Evolutionary conservation across 2,329 filamentous ascomycete genomes (phyloP), one percentile per base, ranked within the genome.

Genomic region (Pseudogymnoascus verrucosus): DNA sequence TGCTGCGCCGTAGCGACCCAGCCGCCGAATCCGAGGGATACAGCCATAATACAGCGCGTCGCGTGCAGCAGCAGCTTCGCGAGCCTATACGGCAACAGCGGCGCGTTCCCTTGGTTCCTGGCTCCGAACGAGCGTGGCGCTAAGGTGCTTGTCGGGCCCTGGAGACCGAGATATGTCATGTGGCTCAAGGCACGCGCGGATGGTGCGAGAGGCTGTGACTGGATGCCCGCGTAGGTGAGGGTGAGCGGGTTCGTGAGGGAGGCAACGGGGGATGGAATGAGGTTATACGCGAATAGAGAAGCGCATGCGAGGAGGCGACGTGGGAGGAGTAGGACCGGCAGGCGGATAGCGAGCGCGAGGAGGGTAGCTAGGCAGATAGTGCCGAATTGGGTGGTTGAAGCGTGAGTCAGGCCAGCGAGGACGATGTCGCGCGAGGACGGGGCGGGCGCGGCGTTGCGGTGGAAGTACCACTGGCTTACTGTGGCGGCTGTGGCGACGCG

Each of bases 391-490:
- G 91, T 93, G 14, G 91, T 93, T 12, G 85, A 80, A 2, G 93
- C 89, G 76, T 99, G 95, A 60, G 82, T 80, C 51, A 96, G 79
- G 12, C 93, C 93, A 5, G 93, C 93, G 66, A 85, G 81, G 26
- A 98, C 91, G 59, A 98, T 89, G 63, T 93, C 88, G 64, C 83
- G 82, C 1, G 91, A 93, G 0, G 90, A 87, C 2, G 92, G 87
- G 7, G 88, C 81, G 4, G 93, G 91, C 10, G 87, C 84, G 4
- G 87, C 86, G 70, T 96, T 89, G 67, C 95, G 91, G 76, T 98
- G 93, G 76, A 98, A 99, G 76, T 99, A 99, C 95, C 95, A 99
- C 76, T 99, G 95, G 42, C 91, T 96, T 23, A 98, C 93, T 0
- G 93, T 96, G 10, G 95, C 95, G 23, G 92, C 93, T 12, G 93